Evolutionary conservation across 2,329 filamentous ascomycete genomes (phyloP).

Genomic region (Gnomoniopsis smithogilvyi): DNA sequence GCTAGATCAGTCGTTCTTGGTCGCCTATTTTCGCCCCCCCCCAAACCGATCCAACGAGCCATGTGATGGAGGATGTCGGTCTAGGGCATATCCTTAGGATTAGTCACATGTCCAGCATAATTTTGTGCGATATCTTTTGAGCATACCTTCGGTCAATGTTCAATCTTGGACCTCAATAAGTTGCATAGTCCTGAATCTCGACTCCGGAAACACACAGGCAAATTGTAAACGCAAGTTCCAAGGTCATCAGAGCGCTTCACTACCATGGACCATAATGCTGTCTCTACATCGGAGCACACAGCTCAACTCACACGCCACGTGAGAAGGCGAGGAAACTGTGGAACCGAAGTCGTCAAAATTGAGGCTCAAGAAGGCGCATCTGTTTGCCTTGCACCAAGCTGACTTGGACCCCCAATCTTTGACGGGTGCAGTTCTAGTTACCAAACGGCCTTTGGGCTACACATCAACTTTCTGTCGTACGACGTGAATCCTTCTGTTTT

Average conservation of each 20-base stretch:
- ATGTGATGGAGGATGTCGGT: background rate
- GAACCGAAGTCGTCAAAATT: constrained; percentile 11
- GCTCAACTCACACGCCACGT: background rate
- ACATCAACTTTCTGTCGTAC: constrained; percentile 2
- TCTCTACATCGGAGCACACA: background rate
- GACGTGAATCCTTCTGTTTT: background rate
- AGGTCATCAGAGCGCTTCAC: background rate
- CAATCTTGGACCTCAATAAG: no score
- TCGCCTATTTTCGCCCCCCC: no score
- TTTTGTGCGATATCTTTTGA: background rate
- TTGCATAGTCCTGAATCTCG: no score
- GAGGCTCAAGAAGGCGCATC: constrained; percentile 10
- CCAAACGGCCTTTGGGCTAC: background rate
- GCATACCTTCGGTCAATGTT: background rate
- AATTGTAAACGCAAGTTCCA: background rate
- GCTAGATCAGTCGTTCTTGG: no score
- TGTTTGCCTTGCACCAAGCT: background rate
- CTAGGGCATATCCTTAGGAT: background rate
- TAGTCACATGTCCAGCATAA: background rate
- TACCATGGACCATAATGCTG: background rate
- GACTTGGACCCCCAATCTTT: background rate
- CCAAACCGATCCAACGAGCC: no score
- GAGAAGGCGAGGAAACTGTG: background rate
- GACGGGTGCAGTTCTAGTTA: background rate
- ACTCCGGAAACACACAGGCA: background rate